Conservation (phyloP, 495 filamentous ascomycete genomes). For the Aspergillus affinis region DNA sequence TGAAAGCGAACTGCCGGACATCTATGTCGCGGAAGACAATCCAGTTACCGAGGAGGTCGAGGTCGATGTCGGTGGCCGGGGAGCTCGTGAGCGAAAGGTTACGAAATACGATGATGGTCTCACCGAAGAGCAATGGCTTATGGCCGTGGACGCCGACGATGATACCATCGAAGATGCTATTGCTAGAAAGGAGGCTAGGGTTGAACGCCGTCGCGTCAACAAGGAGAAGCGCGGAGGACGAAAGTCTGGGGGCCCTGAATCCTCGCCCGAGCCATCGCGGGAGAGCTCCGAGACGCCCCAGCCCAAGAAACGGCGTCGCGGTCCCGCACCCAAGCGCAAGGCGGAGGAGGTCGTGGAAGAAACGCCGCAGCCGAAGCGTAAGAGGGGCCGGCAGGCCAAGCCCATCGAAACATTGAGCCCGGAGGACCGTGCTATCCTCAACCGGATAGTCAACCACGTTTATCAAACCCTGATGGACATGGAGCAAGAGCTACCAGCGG, state of each 20-base stretch:
- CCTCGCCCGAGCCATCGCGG: conserved; percentile 71
- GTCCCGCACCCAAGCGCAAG: conserved; percentile 79
- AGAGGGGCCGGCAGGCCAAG: conserved; percentile 75
- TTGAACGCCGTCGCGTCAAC: conserved; percentile 73
- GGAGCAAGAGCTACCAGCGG: conserved; percentile 60
- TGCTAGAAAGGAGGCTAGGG: conserved; percentile 81
- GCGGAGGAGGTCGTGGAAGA: conserved; percentile 77
- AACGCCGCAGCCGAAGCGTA: conserved; percentile 75
- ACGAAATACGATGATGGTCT: conserved; percentile 97
- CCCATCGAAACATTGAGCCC: conserved; percentile 50
- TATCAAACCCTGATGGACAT: conserved; percentile 79
- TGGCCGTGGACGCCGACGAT: conserved; percentile 92
- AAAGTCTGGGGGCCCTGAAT: conserved; percentile 52
- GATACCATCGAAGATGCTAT: conserved; percentile 92
- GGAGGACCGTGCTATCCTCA: conserved; percentile 57
- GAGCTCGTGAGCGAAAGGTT: conserved; percentile 87
- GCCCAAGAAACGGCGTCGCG: conserved; percentile 73
- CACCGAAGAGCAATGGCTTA: conserved; percentile 94
- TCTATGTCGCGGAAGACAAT: conserved; percentile 85
- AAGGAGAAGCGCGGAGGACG: conserved; percentile 58
- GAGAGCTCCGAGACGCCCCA: conserved; percentile 74
- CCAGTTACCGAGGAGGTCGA: conserved; percentile 76
- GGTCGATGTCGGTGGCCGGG: conserved; percentile 77
- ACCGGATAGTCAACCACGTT: conserved; percentile 69
- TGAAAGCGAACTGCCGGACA: conserved; percentile 89